These are phyloP conservation scores for Fraxinus americana DNA, from an alignment of 257 asterid species.

Conservation along the genomic window DNA sequence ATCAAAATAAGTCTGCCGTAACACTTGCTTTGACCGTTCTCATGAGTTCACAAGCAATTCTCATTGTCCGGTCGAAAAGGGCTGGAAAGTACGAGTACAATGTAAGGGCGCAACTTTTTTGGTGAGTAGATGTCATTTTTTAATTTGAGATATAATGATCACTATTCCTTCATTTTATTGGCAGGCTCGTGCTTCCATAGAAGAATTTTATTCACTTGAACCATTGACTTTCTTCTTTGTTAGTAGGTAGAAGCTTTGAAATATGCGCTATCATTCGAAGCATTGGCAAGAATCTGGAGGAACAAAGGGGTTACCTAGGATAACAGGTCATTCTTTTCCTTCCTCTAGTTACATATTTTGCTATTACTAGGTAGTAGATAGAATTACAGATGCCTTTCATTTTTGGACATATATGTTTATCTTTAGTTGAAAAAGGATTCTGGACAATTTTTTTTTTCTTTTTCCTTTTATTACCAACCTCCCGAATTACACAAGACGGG, in stretches of 20 bases:
- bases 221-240: conserved; percentile 17
- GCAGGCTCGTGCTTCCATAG: conserved; percentile 7
- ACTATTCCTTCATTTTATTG: conserved; percentile 1
- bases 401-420: no score
- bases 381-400: no score
- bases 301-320: conserved; percentile 85
- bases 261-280: conserved; percentile 83
- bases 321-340: conserved; percentile 60
- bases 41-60: conserved; percentile 96
- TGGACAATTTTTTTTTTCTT: no score
- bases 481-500: neutral
- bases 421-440: no score
- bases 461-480: neutral
- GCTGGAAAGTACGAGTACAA: conserved; percentile 98
- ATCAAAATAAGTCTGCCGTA: conserved; percentile 64
- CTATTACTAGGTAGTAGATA: conserved; percentile 4
- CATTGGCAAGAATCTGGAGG: conserved; percentile 84
- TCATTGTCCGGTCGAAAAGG: conserved; percentile 98
- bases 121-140: conserved; percentile 59
- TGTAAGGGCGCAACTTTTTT: conserved; percentile 94
- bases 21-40: conserved; percentile 83
- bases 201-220: conserved; percentile 22
- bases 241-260: conserved; percentile 91
- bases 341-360: conserved; percentile 12
- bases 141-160: neutral